A percentile compares a stretch with the other conserved stretches of the same genome.
These are phyloP conservation scores for Cystoisospora suis DNA, from an alignment of 169 alveolate species.

Conservation along the genomic window DNA sequence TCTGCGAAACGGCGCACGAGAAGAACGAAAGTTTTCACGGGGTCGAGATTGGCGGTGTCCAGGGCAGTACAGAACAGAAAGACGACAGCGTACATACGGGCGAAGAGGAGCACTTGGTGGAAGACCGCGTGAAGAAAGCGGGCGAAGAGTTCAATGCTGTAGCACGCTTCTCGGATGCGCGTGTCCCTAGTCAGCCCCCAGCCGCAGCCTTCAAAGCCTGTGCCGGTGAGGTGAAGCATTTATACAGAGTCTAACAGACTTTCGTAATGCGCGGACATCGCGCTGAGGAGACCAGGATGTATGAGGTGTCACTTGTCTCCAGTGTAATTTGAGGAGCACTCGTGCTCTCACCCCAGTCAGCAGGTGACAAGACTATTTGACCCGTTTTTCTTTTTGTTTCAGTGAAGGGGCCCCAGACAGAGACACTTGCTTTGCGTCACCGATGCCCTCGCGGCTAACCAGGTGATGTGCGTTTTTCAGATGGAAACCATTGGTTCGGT, in stretches of 20 bases:
- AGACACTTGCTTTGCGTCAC: too few relatives aligned
- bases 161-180: constrained; percentile 43
- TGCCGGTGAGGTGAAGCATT: constrained; percentile 37
- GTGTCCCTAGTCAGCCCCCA: constrained; percentile 46
- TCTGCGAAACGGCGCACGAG: neutral
- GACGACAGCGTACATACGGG: neutral
- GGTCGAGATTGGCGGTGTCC: too few relatives aligned
- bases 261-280: neutral
- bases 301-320: too few relatives aligned
- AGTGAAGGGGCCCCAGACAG: too few relatives aligned
- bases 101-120: neutral
- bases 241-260: neutral
- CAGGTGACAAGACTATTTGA: too few relatives aligned
- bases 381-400: too few relatives aligned
- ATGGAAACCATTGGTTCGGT: too few relatives aligned
- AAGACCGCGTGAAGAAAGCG: neutral
- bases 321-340: too few relatives aligned
- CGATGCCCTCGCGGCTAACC: too few relatives aligned
- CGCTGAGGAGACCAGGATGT: too few relatives aligned
- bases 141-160: constrained; percentile 54
- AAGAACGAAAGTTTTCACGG: neutral
- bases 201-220: constrained; percentile 49
- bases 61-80: neutral
- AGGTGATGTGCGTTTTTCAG: too few relatives aligned
- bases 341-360: too few relatives aligned